Percentiles rank a stretch among this genome's conserved stretches.
phyloP scores from a whole-genome alignment of 2,329 filamentous ascomycete species.

The Graphiopsis chlorocephala region DNA sequence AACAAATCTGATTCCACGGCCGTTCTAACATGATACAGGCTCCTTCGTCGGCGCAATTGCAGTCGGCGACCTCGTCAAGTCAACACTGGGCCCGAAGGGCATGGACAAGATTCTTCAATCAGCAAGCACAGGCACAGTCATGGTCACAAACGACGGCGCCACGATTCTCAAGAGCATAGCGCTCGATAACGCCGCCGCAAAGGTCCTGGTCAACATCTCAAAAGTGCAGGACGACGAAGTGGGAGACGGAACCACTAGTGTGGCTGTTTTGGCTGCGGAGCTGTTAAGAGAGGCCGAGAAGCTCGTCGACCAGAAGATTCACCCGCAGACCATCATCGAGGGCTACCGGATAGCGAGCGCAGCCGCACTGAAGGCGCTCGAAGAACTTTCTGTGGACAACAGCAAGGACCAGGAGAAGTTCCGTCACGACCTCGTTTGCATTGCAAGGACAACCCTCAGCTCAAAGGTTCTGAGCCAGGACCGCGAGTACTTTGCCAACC shows the following conservation, averaged over 20 bases:
- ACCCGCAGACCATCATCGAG: constrained; percentile 98
- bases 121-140: constrained; percentile 88
- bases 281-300: constrained; percentile 94
- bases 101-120: constrained; percentile 68
- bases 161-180: constrained; percentile 98
- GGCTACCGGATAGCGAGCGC: constrained; percentile 95
- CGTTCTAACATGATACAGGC: constrained; percentile 7
- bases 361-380: constrained; percentile 80
- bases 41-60: constrained; percentile 98
- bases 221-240: constrained; percentile 99
- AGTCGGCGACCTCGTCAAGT: constrained; percentile 95
- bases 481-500: constrained; percentile 81
- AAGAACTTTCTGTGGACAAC: constrained; percentile 83
- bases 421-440: constrained; percentile 82
- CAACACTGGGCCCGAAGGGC: constrained; percentile 92
- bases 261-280: constrained; percentile 91
- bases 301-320: constrained; percentile 96
- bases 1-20: neutral
- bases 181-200: constrained; percentile 95
- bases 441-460: constrained; percentile 91
- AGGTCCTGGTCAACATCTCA: constrained; percentile 97
- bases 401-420: constrained; percentile 80
- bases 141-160: constrained; percentile 98
- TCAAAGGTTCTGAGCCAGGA: constrained; percentile 97
- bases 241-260: constrained; percentile 96